phyloP scores from a whole-genome alignment of 495 filamentous ascomycete species.

The Penicillium paradoxum region DNA sequence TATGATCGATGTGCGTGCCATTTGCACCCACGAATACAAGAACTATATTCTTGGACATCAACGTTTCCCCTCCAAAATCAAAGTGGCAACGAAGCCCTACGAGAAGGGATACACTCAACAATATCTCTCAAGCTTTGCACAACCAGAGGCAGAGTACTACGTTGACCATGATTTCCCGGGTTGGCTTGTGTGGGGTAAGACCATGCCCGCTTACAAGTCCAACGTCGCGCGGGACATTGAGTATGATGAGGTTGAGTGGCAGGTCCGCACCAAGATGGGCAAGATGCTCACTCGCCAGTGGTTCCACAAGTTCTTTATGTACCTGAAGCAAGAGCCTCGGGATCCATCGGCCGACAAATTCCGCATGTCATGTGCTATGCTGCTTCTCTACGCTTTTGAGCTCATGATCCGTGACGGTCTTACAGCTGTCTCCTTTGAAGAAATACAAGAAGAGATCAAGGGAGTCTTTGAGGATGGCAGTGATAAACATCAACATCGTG shows the following conservation, averaged over 20 bases:
- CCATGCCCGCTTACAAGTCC: slow-evolving; percentile 70
- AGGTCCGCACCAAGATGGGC: slow-evolving; percentile 75
- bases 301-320: slow-evolving; percentile 84
- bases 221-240: slow-evolving; percentile 63
- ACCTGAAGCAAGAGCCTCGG: slow-evolving; percentile 93
- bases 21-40: slow-evolving; percentile 78
- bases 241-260: slow-evolving; percentile 78
- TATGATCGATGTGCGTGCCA: slow-evolving; percentile 76
- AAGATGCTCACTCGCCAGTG: slow-evolving; percentile 72
- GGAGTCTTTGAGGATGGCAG: slow-evolving; percentile 82
- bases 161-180: slow-evolving; percentile 90
- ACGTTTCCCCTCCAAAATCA: slow-evolving; percentile 65
- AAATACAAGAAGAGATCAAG: slow-evolving; percentile 73
- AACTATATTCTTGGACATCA: slow-evolving; percentile 78
- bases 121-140: slow-evolving; percentile 72
- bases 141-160: slow-evolving; percentile 78
- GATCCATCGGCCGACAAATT: slow-evolving; percentile 82
- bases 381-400: slow-evolving; percentile 84
- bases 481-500: slow-evolving; percentile 97
- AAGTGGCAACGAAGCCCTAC: slow-evolving; percentile 62
- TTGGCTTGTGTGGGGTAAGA: slow-evolving; percentile 94
- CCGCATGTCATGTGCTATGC: slow-evolving; percentile 75
- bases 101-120: slow-evolving; percentile 73
- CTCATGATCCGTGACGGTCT: slow-evolving; percentile 67
- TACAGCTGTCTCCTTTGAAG: slow-evolving; percentile 74